A percentile compares a stretch with the other conserved stretches of the same genome.
Evolutionary conservation across 1,284 basidiomycete genomes (phyloP).

Genomic region (Amylostereum areolatum): DNA sequence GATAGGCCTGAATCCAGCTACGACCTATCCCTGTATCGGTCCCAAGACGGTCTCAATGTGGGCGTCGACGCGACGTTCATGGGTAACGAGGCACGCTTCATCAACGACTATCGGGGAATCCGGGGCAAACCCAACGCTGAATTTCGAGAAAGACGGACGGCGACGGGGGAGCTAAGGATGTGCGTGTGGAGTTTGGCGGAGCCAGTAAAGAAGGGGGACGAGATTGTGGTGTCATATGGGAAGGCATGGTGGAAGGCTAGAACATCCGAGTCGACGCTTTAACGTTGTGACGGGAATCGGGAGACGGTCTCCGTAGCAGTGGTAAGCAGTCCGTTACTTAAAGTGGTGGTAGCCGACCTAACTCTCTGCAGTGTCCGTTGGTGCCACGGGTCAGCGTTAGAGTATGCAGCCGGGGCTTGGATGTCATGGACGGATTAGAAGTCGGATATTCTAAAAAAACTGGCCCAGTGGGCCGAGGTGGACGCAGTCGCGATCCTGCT

Average conservation of each 20-base stretch:
- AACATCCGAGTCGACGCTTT: not conserved
- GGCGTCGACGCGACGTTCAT: slow-evolving; percentile 68
- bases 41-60: slow-evolving; percentile 45
- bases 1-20: slow-evolving; percentile 73
- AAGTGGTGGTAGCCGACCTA: too few species aligned
- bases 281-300: not conserved
- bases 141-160: slow-evolving; percentile 57
- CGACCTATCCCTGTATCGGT: slow-evolving; percentile 74
- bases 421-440: too few species aligned
- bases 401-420: too few species aligned
- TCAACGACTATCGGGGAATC: slow-evolving; percentile 84
- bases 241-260: slow-evolving; percentile 74
- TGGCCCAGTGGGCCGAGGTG: too few species aligned
- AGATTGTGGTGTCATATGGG: slow-evolving; percentile 89
- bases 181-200: slow-evolving; percentile 61
- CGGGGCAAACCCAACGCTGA: slow-evolving; percentile 63
- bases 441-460: too few species aligned
- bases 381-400: too few species aligned
- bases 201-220: slow-evolving; percentile 73
- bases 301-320: too few species aligned
- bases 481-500: too few species aligned
- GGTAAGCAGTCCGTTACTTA: too few species aligned
- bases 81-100: slow-evolving; percentile 85
- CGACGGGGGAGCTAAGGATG: slow-evolving; percentile 69
- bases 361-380: too few species aligned